Evolutionary conservation across 257 asterid species (phyloP), one percentile per base, ranked within the genome.

Genomic region (Solanum commersonii): DNA sequence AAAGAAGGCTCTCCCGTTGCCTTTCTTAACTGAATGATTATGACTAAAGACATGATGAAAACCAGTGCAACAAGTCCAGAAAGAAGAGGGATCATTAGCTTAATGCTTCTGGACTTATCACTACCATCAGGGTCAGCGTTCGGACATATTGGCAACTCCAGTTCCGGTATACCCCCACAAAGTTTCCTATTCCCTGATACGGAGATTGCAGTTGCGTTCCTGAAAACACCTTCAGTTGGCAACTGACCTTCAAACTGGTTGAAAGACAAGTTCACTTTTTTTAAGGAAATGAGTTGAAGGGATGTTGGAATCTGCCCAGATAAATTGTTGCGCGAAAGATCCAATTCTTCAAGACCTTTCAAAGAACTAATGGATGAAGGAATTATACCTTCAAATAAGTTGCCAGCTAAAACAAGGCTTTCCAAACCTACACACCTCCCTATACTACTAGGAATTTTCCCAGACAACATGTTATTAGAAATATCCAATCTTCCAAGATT

Each of bases 171-270:
- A 29, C 88, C 93, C 25, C 92, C 93, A 83, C 93, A 92, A 33
- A 92, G 91, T 72, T 86, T 87, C 27, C 25, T 27, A 44, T 92
- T 92, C 38, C 89, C 89, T 1, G n/a, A 59, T 9, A 90, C 65
- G 23, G 87, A 38, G 9, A 86, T 37, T 49, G 34, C 83, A 77
- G 88, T 73, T 38, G 87, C 59, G 16, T 90, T 87, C 27, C 10
- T 18, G 67, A 92, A 92, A 63, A 85, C 83, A 42, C 91, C 92
- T 16, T 10, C 42, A 8, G 63, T 76, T 42, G 92, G 91, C n/a
- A 90, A 37, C 59, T 83, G 85, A 3, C 93, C 94, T n/a, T 89
- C 88, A 6, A 92, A 88, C 73, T 90, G 81, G 56, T 90, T 92
- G 87, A 84, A 87, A 7, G 93, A 92, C 25, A 92, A 49, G 70